Percentiles rank a stretch among this genome's conserved stretches.
These are phyloP conservation scores for Podila verticillata DNA, from an alignment of 192 early-diverging fungal species.

Conservation along the genomic window DNA sequence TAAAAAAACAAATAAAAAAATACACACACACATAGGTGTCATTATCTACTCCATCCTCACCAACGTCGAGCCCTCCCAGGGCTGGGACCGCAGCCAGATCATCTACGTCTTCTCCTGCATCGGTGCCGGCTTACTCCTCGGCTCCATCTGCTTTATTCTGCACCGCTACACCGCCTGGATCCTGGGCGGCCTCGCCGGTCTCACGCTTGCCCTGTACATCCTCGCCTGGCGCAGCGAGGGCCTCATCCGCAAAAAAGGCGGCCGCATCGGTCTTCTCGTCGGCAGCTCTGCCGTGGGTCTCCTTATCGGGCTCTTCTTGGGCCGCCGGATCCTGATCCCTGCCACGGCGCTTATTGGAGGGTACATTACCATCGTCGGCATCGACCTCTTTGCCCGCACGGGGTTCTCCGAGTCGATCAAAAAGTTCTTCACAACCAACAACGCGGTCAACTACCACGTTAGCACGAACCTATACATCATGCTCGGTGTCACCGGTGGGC, in stretches of 20 bases:
- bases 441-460: slow-evolving; percentile 5
- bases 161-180: slow-evolving; percentile 24
- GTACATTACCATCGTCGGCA: slow-evolving; percentile 21
- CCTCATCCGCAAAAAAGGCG: slow-evolving; percentile 26
- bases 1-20: neutral
- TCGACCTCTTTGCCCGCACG: slow-evolving; percentile 41
- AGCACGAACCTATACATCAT: slow-evolving; percentile 45
- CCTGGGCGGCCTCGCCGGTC: slow-evolving; percentile 12
- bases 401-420: slow-evolving; percentile 27
- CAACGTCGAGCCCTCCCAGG: slow-evolving; percentile 14
- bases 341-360: slow-evolving; percentile 31
- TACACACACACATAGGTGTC: neutral
- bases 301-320: slow-evolving; percentile 13
- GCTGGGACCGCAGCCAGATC: slow-evolving; percentile 26
- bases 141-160: slow-evolving; percentile 12
- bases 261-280: slow-evolving; percentile 34
- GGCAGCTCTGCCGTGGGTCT: slow-evolving; percentile 19
- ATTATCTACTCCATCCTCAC: slow-evolving; percentile 37
- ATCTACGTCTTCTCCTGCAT: slow-evolving; percentile 43
- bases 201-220: slow-evolving; percentile 23
- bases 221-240: slow-evolving; percentile 27
- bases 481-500: slow-evolving; percentile 22
- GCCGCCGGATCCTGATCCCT: slow-evolving; percentile 36
- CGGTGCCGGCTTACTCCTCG: slow-evolving; percentile 21
- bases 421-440: slow-evolving; percentile 21